Evolutionary conservation across 1,139 yeast genomes (phyloP), one percentile per base, ranked within the genome.

Genomic region (Protomyces macrosporus): DNA sequence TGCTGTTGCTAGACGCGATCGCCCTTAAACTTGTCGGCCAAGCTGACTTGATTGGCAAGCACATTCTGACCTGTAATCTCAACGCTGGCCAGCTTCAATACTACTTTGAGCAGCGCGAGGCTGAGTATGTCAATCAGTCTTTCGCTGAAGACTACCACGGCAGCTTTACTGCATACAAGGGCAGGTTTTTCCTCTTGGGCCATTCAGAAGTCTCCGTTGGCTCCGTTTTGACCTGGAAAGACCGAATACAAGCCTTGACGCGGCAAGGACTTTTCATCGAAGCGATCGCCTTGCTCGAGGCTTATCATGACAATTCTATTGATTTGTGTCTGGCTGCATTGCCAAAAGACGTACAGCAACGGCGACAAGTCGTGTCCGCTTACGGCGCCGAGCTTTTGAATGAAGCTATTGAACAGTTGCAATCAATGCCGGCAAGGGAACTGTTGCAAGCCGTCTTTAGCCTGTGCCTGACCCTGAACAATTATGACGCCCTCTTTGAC

Each of bases 201-300:
- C 75, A 76, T 52, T 79, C 76, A 66, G 84, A 79, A 64, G 70
- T 84, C 42, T 76, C 75, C 4, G 78, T 84, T 12, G 95, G 91
- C 0, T 76, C 84, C 14, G 74, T 84, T 12, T 77, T 84, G 4
- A 85, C 82, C 69, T 89, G 96, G 96, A 90, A 90, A 0, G 95
- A 88, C 70, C 76, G 81, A 32, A 72, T 85, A 14, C 75, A 79
- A 64, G 79, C 76, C 12, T 73, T 83, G 12, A 76, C 88, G 67
- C 76, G 82, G 7, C 69, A 73, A 4, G 82, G 81, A 0, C 75
- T 80, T 42, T 86, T 84, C 65, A 74, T 81, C 10, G 76, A 75
- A 1, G 93, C 95, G 0, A 77, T 88, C 35, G 74, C 77, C 4
- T 75, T 81, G 9, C 86, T 88, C 0, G 77, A 82, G 57, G 75